Percentiles rank a stretch among this genome's conserved stretches.
These are phyloP conservation scores for Cichorium intybus DNA, from an alignment of 140 eudicot species.

Conservation along the genomic window DNA sequence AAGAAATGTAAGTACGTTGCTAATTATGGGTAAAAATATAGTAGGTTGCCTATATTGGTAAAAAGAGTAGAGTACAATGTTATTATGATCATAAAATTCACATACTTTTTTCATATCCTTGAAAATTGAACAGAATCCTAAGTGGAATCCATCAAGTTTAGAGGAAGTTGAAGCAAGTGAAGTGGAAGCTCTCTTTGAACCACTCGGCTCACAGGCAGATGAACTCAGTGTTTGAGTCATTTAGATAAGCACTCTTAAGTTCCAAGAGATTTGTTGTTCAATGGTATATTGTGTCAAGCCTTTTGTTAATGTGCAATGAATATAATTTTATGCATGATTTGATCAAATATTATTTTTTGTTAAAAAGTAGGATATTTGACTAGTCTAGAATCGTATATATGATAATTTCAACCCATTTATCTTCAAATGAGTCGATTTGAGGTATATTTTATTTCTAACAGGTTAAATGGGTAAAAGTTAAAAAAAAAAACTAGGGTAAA, in stretches of 20 bases:
- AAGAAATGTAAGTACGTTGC: too few species aligned
- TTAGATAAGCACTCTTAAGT: slow-evolving; percentile 6
- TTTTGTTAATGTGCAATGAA: background rate
- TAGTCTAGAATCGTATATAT: too few species aligned
- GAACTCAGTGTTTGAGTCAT: slow-evolving; percentile 55
- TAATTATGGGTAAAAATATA: too few species aligned
- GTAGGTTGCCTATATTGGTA: too few species aligned
- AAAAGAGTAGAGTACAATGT: too few species aligned
- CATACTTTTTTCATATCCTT: background rate
- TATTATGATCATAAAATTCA: background rate
- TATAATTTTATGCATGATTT: background rate
- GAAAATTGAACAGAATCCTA: slow-evolving; percentile 63
- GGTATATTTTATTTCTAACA: too few species aligned
- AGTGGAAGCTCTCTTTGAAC: slow-evolving; percentile 67
- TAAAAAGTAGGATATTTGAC: too few species aligned
- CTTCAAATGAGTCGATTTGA: too few species aligned
- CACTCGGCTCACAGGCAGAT: slow-evolving; percentile 40
- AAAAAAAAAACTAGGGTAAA: too few species aligned
- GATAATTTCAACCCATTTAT: too few species aligned
- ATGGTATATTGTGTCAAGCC: background rate
- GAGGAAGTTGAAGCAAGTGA: slow-evolving; percentile 78
- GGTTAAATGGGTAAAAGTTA: too few species aligned
- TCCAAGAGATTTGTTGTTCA: background rate
- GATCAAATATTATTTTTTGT: background rate
- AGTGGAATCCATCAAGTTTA: slow-evolving; percentile 81